A percentile compares a stretch with the other conserved stretches of the same genome.
Conservation (phyloP, 2,329 filamentous ascomycete species). For the Aspergillus ustus region DNA sequence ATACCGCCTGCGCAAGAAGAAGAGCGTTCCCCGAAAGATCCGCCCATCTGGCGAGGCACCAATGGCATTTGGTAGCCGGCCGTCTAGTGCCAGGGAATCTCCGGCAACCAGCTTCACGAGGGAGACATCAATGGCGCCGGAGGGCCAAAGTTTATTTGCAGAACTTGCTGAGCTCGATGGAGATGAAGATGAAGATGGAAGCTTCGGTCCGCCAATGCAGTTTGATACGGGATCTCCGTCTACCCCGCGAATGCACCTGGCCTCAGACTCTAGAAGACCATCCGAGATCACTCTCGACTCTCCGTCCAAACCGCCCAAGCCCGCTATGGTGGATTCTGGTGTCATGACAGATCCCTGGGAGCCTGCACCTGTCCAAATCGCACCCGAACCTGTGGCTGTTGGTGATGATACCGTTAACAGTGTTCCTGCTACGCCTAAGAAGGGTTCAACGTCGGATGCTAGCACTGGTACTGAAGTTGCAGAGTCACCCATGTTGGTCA, state of each 20-base stretch:
- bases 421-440: conserved; percentile 29
- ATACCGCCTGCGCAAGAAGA: conserved; percentile 73
- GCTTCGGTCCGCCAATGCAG: conserved; percentile 52
- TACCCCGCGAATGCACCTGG: conserved; percentile 42
- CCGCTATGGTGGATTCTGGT: conserved; percentile 62
- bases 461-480: conserved; percentile 23
- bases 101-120: conserved; percentile 58
- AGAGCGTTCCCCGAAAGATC: conserved; percentile 66
- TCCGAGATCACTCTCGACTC: conserved; percentile 35
- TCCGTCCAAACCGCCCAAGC: conserved; percentile 31
- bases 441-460: conserved; percentile 21
- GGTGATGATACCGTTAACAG: conserved; percentile 24
- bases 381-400: conserved; percentile 26
- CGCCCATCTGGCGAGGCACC: conserved; percentile 51
- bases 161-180: conserved; percentile 82
- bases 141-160: conserved; percentile 82
- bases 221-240: conserved; percentile 43
- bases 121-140: conserved; percentile 49
- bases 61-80: conserved; percentile 44
- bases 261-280: conserved; percentile 36
- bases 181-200: conserved; percentile 69
- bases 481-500: conserved; percentile 36
- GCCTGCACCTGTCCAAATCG: conserved; percentile 31
- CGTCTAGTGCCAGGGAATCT: conserved; percentile 53
- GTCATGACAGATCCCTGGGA: conserved; percentile 67